Evolutionary conservation across 2,329 filamentous ascomycete genomes (phyloP).

Genomic region (Venturia carpophila): DNA sequence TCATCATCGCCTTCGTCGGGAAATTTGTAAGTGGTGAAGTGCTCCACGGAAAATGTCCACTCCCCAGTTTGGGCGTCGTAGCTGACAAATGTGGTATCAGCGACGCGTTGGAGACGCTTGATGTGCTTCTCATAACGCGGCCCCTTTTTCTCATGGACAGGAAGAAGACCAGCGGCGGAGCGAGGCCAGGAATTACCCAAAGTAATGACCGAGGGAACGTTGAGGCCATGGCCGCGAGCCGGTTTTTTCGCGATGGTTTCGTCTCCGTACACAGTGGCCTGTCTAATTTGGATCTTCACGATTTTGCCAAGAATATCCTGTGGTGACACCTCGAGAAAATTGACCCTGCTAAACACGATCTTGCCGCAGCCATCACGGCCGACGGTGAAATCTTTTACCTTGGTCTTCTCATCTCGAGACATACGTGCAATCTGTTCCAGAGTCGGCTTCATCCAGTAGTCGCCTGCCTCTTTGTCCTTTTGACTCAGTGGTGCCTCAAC

Average conservation of each 20-base stretch:
- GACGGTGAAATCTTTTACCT: constrained; percentile 67
- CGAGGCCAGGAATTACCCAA: constrained; percentile 92
- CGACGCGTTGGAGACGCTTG: constrained; percentile 68
- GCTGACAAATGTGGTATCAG: constrained; percentile 70
- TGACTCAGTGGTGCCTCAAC: constrained; percentile 15
- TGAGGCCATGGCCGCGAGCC: constrained; percentile 75
- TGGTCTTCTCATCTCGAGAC: constrained; percentile 70
- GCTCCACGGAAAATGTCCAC: constrained; percentile 90
- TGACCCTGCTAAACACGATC: constrained; percentile 76
- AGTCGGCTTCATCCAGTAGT: constrained; percentile 80
- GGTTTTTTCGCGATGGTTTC: constrained; percentile 57
- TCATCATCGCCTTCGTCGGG: constrained; percentile 64
- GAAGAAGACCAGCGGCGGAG: constrained; percentile 50
- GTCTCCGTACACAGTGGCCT: constrained; percentile 76
- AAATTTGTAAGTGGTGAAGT: constrained; percentile 92
- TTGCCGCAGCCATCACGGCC: constrained; percentile 75
- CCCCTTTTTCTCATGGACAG: constrained; percentile 51
- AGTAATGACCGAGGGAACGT: constrained; percentile 81
- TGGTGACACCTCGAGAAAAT: constrained; percentile 69
- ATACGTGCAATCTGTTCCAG: constrained; percentile 68
- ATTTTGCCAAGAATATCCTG: constrained; percentile 73
- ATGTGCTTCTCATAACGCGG: constrained; percentile 72
- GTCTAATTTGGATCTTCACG: constrained; percentile 67
- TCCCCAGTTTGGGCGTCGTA: constrained; percentile 74
- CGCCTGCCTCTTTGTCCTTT: constrained; percentile 53